A percentile compares a stretch with the other conserved stretches of the same genome.
Evolutionary conservation across 2,329 filamentous ascomycete genomes (phyloP).

Genomic region (Cyphellophora attinorum): DNA sequence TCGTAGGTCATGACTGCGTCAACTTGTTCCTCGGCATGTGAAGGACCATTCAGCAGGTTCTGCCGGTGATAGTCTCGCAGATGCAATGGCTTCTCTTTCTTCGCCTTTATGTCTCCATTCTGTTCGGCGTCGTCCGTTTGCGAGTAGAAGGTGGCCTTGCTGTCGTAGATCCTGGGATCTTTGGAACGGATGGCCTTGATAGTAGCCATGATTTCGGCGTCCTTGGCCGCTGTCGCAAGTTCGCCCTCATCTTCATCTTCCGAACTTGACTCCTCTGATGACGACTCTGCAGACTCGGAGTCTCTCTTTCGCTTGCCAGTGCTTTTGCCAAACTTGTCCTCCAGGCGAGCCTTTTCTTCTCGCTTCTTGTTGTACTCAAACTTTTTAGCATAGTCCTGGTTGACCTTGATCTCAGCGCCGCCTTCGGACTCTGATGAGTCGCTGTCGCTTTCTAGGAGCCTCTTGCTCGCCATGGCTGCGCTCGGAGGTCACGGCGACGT

Average conservation of each 20-base stretch:
- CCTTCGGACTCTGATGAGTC: conserved; percentile 25
- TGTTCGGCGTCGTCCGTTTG: conserved; percentile 47
- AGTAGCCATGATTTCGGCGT: conserved; percentile 78
- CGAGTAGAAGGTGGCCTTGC: conserved; percentile 66
- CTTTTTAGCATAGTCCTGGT: conserved; percentile 75
- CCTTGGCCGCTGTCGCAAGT: conserved; percentile 73
- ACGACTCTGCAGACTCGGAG: conserved; percentile 39
- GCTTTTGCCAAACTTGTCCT: conserved; percentile 68
- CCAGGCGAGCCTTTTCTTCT: conserved; percentile 70
- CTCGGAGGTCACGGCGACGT: too few species aligned
- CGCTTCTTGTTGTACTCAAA: conserved; percentile 98
- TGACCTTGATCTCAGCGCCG: conserved; percentile 60
- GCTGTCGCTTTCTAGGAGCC: conserved; percentile 27
- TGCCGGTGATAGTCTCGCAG: conserved; percentile 86
- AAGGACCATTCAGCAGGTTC: conserved; percentile 66
- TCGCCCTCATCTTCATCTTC: conserved; percentile 70
- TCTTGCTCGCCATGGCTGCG: conserved; percentile 14
- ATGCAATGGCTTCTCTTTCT: conserved; percentile 75
- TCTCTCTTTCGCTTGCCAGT: conserved; percentile 27
- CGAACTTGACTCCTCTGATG: conserved; percentile 55
- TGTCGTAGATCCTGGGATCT: conserved; percentile 84
- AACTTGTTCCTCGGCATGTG: conserved; percentile 16
- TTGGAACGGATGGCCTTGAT: conserved; percentile 80
- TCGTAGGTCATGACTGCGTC: conserved; percentile 59
- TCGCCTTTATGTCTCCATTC: conserved; percentile 27